A percentile compares a stretch with the other conserved stretches of the same genome.
Conservation (phyloP, 768 basidiomycete species). For the Termitomyces sp. region DNA sequence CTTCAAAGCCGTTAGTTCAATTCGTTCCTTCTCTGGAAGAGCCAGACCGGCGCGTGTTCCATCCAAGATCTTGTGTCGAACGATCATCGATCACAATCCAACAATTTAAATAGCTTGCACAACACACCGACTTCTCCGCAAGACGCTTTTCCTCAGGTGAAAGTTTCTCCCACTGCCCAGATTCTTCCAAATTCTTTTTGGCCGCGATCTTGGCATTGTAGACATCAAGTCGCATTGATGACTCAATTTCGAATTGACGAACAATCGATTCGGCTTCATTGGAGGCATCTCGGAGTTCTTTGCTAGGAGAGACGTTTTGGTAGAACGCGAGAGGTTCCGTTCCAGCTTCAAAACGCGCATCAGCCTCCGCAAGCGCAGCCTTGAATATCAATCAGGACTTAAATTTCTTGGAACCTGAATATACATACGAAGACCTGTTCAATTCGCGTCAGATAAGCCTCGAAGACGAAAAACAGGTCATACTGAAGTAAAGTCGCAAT, state of each 20-base stretch:
- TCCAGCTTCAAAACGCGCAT: slow-evolving; percentile 44
- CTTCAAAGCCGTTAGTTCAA: slow-evolving; percentile 52
- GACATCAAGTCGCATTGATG: slow-evolving; percentile 77
- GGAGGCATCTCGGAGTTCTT: slow-evolving; percentile 77
- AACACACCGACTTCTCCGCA: slow-evolving; percentile 66
- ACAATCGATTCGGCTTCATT: slow-evolving; percentile 66
- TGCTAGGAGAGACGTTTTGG: slow-evolving; percentile 71
- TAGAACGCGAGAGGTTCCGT: slow-evolving; percentile 70
- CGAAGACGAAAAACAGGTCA: slow-evolving; percentile 14
- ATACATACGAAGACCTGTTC: slow-evolving; percentile 66
- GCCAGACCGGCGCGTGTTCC: slow-evolving; percentile 76
- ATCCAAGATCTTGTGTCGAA: slow-evolving; percentile 47
- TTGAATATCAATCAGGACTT: slow-evolving; percentile 18
- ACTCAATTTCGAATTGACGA: slow-evolving; percentile 69
- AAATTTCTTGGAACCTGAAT: background rate
- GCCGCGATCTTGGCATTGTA: slow-evolving; percentile 69
- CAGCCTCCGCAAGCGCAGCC: slow-evolving; percentile 55
- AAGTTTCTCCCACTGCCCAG: slow-evolving; percentile 57
- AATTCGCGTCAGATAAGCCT: slow-evolving; percentile 1
- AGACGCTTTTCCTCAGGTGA: slow-evolving; percentile 65
- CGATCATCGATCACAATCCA: background rate
- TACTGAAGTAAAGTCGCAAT: slow-evolving; percentile 65
- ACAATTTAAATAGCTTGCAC: background rate
- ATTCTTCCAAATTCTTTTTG: slow-evolving; percentile 58
- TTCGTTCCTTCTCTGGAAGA: slow-evolving; percentile 57